Evolutionary conservation across 768 basidiomycete genomes (phyloP).

Genomic region (Porpolomopsis calyptriformis): DNA sequence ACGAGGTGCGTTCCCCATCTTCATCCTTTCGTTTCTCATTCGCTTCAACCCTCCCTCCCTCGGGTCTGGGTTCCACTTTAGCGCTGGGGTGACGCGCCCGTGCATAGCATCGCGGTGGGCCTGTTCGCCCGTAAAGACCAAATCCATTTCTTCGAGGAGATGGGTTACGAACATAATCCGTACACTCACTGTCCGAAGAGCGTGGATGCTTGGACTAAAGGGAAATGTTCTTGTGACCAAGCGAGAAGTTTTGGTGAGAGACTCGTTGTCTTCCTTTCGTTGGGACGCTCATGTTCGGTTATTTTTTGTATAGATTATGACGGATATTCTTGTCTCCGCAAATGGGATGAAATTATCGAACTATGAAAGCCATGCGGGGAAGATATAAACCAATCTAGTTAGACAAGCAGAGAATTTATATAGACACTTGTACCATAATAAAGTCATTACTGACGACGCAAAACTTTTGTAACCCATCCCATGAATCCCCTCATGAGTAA

Average conservation of each 20-base stretch:
- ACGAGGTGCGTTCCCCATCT: slow-evolving; percentile 42
- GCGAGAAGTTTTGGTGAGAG: slow-evolving; percentile 49
- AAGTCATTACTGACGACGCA: too few relatives aligned
- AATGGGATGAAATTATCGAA: slow-evolving; percentile 27
- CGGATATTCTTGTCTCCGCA: slow-evolving; percentile 32
- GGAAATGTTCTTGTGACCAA: slow-evolving; percentile 55
- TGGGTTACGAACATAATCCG: slow-evolving; percentile 73
- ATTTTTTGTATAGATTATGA: slow-evolving; percentile 25
- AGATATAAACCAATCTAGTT: too few relatives aligned
- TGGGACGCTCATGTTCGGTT: neutral
- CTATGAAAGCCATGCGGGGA: too few relatives aligned
- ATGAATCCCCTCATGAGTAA: too few relatives aligned
- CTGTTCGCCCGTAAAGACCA: slow-evolving; percentile 53
- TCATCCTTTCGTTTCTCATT: slow-evolving; percentile 23
- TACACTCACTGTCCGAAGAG: slow-evolving; percentile 60
- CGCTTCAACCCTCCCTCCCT: slow-evolving; percentile 24
- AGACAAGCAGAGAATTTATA: too few relatives aligned
- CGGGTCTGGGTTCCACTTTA: too few relatives aligned
- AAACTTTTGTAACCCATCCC: too few relatives aligned
- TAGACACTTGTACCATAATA: too few relatives aligned
- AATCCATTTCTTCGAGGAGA: slow-evolving; percentile 73
- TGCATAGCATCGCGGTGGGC: slow-evolving; percentile 46
- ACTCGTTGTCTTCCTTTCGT: neutral
- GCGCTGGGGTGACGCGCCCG: slow-evolving; percentile 41
- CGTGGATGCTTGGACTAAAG: slow-evolving; percentile 34